Conservation (phyloP, 2,329 filamentous ascomycete species). For the Cladorrhinum sp. region DNA sequence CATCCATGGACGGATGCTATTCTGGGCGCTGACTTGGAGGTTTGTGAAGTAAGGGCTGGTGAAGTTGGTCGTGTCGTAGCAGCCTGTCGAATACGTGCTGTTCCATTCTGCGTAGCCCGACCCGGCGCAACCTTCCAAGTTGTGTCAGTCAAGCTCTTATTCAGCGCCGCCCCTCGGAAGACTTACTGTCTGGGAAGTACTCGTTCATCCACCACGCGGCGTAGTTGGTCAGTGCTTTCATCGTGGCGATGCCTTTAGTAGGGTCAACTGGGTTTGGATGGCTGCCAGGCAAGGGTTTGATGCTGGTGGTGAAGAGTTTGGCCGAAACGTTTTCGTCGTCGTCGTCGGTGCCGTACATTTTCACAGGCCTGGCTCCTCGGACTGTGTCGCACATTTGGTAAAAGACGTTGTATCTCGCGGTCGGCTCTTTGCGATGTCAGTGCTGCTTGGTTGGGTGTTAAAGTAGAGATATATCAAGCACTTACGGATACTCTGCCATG, state of each 20-base stretch:
- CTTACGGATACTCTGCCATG: slow-evolving; percentile 38
- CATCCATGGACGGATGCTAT: slow-evolving; percentile 50
- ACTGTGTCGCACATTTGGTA: slow-evolving; percentile 38
- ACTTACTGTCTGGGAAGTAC: slow-evolving; percentile 48
- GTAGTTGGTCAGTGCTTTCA: slow-evolving; percentile 52
- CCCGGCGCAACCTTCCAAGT: background rate
- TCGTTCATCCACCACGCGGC: slow-evolving; percentile 49
- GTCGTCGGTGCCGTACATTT: background rate
- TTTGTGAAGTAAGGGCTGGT: slow-evolving; percentile 51
- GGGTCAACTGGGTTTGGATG: slow-evolving; percentile 28
- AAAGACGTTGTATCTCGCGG: slow-evolving; percentile 20
- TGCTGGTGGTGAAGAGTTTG: too few relatives aligned
- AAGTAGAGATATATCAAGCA: background rate
- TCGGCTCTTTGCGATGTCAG: background rate
- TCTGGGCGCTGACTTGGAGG: slow-evolving; percentile 41
- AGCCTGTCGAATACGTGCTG: slow-evolving; percentile 42
- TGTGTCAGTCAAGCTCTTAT: too few relatives aligned
- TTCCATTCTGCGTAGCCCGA: slow-evolving; percentile 45
- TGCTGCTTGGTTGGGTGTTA: background rate
- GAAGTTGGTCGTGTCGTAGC: slow-evolving; percentile 52
- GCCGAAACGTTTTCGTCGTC: too few relatives aligned
- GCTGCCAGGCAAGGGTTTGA: background rate
- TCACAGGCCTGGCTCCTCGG: slow-evolving; percentile 31
- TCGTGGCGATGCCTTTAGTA: slow-evolving; percentile 46
- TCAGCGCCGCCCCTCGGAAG: too few relatives aligned